These are phyloP conservation scores for Boletus tylopilopsis DNA, from an alignment of 768 basidiomycete genomes.

Conservation along the genomic window DNA sequence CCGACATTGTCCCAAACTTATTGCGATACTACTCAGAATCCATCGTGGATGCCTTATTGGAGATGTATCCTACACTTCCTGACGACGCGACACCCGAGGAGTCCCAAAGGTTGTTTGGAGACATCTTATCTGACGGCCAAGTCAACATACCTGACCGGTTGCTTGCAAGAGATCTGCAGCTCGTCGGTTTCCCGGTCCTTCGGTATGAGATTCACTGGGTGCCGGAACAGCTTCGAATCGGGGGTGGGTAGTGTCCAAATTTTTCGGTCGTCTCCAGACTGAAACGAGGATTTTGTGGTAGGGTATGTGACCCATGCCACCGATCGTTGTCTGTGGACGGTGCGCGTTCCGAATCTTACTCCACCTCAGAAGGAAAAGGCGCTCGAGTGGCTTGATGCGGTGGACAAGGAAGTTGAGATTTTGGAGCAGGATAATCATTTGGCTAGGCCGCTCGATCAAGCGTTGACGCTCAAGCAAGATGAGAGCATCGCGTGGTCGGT, in stretches of 20 bases:
- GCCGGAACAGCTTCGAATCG: slow-evolving; percentile 52
- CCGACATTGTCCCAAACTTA: slow-evolving; percentile 56
- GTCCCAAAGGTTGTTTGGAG: slow-evolving; percentile 48
- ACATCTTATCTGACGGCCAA: slow-evolving; percentile 57
- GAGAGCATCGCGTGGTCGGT: slow-evolving; percentile 49
- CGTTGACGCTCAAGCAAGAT: slow-evolving; percentile 50
- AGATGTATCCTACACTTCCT: slow-evolving; percentile 41
- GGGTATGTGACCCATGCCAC: slow-evolving; percentile 70
- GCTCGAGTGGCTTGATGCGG: slow-evolving; percentile 49
- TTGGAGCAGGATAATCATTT: slow-evolving; percentile 34
- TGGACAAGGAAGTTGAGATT: slow-evolving; percentile 42
- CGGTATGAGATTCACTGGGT: slow-evolving; percentile 69
- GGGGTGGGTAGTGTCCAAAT: slow-evolving; percentile 38
- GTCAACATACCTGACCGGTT: slow-evolving; percentile 66
- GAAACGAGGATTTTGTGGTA: slow-evolving; percentile 22
- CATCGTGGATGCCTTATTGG: slow-evolving; percentile 43
- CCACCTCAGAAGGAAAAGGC: slow-evolving; percentile 47
- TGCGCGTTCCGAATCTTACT: slow-evolving; percentile 48
- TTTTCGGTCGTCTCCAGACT: not conserved
- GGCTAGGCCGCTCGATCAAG: slow-evolving; percentile 30
- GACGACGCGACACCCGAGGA: slow-evolving; percentile 42
- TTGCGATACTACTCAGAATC: slow-evolving; percentile 56
- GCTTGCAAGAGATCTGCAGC: slow-evolving; percentile 55
- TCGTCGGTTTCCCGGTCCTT: slow-evolving; percentile 55
- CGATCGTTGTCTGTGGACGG: slow-evolving; percentile 61